phyloP scores from a whole-genome alignment of 495 filamentous ascomycete species.

The Bacidia rubella region DNA sequence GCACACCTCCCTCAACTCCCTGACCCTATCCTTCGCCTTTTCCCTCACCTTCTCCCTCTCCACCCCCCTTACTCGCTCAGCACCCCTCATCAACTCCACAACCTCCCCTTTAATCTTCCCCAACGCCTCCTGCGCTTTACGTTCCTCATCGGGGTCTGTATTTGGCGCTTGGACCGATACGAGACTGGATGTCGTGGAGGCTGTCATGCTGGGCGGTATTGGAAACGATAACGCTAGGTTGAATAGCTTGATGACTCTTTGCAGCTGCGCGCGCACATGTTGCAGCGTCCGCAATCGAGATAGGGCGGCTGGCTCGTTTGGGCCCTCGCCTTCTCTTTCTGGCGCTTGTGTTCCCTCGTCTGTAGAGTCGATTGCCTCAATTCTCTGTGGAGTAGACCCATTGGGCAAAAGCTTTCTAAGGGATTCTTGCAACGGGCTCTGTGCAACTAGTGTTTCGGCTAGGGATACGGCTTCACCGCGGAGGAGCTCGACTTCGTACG shows the following conservation, averaged over 20 bases:
- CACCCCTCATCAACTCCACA: slow-evolving; percentile 47
- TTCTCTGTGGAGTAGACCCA: slow-evolving; percentile 21
- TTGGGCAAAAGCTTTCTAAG: slow-evolving; percentile 54
- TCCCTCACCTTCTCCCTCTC: slow-evolving; percentile 44
- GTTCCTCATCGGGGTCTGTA: slow-evolving; percentile 54
- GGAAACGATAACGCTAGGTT: slow-evolving; percentile 90
- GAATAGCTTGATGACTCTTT: slow-evolving; percentile 76
- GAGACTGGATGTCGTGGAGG: slow-evolving; percentile 46
- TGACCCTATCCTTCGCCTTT: slow-evolving; percentile 45
- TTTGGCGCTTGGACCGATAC: slow-evolving; percentile 52
- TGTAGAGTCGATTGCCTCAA: slow-evolving; percentile 11
- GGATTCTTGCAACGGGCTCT: slow-evolving; percentile 42
- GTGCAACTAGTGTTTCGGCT: slow-evolving; percentile 60
- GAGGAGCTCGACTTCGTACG: slow-evolving; percentile 89
- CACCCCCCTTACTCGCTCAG: slow-evolving; percentile 32
- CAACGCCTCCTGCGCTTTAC: slow-evolving; percentile 63
- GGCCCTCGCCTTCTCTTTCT: slow-evolving; percentile 9
- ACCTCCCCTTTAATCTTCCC: slow-evolving; percentile 61
- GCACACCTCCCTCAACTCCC: slow-evolving; percentile 55
- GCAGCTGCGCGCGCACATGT: slow-evolving; percentile 65
- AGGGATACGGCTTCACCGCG: slow-evolving; percentile 71
- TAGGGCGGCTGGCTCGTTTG: slow-evolving; percentile 23
- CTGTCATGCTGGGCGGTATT: slow-evolving; percentile 63
- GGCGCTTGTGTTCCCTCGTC: slow-evolving; percentile 3
- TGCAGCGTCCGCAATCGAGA: slow-evolving; percentile 67